Evolutionary conservation across 768 basidiomycete genomes (phyloP).

Genomic region (Lyophyllum semitale): DNA sequence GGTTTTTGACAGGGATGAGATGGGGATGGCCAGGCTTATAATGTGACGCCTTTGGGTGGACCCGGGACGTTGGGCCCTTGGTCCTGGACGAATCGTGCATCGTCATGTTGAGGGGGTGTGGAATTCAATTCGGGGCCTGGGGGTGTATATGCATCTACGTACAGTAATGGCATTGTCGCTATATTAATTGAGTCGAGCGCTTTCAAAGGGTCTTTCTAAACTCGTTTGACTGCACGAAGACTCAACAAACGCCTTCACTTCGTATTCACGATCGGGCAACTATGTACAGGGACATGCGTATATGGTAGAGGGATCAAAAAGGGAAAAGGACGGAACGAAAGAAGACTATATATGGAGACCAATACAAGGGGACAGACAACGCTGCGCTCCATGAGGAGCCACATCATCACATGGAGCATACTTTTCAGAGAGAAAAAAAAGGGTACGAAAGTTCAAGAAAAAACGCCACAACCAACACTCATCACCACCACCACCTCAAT

Average conservation of each 20-base stretch:
- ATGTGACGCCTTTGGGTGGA: no score
- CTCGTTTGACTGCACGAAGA: background rate
- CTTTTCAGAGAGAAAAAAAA: slow-evolving; percentile 9
- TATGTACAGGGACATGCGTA: slow-evolving; percentile 15
- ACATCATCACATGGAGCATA: slow-evolving; percentile 6
- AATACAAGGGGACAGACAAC: slow-evolving; percentile 5
- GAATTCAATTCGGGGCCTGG: no score
- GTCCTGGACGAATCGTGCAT: no score
- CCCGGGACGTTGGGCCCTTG: no score
- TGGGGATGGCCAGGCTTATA: no score
- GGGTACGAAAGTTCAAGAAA: background rate
- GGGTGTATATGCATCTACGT: no score
- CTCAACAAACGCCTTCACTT: background rate
- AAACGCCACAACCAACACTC: background rate
- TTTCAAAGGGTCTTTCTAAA: no score
- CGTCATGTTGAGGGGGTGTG: no score
- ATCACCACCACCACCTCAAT: slow-evolving; percentile 5
- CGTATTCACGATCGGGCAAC: background rate
- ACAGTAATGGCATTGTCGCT: no score
- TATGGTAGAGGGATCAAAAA: background rate
- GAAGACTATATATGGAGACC: background rate
- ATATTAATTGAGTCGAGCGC: no score
- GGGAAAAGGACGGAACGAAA: background rate
- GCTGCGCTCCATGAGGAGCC: background rate
- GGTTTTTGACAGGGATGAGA: no score